Conservation (phyloP, 1,139 yeast species). For the Tardiomyces depauwii region DNA sequence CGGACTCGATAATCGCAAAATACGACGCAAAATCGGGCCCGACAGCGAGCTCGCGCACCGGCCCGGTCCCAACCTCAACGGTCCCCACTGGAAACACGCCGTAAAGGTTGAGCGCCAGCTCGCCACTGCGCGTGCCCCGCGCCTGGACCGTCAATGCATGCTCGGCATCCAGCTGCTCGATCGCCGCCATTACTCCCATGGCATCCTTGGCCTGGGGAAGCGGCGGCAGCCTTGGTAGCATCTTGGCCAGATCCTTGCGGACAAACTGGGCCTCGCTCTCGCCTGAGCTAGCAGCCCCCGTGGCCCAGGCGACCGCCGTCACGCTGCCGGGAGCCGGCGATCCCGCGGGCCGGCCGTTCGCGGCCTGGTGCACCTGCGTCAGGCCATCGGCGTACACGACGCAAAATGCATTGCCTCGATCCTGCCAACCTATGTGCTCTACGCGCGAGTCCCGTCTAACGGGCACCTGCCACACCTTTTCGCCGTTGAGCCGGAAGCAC, state of each 20-base stretch:
- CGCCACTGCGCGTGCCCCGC: conserved; percentile 3
- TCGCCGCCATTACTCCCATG: conserved; percentile 3
- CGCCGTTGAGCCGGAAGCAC: background rate
- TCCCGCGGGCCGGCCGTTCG: background rate
- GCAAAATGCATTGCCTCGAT: background rate
- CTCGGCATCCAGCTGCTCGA: conserved; percentile 12
- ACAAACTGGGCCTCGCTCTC: background rate
- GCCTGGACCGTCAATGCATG: conserved; percentile 6
- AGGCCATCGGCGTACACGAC: background rate
- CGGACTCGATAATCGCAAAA: background rate
- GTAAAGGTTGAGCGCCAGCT: background rate
- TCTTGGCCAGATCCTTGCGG: conserved; percentile 1
- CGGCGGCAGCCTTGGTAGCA: conserved; percentile 4
- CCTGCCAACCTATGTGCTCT: background rate
- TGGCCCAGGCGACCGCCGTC: background rate
- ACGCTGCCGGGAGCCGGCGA: background rate
- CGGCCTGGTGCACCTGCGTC: background rate
- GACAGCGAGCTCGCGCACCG: background rate
- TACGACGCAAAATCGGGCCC: background rate
- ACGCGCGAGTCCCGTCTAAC: background rate
- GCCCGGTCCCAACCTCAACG: background rate
- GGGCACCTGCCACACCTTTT: background rate
- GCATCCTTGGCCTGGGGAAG: conserved; percentile 2
- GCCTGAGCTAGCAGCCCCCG: background rate
- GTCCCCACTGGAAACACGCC: background rate